A percentile compares a stretch with the other conserved stretches of the same genome.
Conservation (phyloP, 768 basidiomycete genomes). For the Lactarius akahatsu region DNA sequence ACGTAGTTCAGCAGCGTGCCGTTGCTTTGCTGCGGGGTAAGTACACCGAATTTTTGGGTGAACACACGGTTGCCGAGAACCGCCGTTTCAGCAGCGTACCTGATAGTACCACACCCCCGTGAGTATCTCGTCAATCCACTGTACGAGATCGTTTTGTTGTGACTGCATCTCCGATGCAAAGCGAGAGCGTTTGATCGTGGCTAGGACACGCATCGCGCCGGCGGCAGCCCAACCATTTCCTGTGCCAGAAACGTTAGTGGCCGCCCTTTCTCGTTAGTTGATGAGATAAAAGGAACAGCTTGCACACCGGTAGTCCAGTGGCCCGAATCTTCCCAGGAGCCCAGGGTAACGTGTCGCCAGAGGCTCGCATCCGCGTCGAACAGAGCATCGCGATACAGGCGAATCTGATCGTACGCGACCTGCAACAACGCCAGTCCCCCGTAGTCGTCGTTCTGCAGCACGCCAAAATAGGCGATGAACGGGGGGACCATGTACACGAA, state of each 20-base stretch:
- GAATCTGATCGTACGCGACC: constrained; percentile 54
- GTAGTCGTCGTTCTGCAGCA: constrained; percentile 41
- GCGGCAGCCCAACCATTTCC: constrained; percentile 74
- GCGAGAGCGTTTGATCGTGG: constrained; percentile 50
- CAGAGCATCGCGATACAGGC: constrained; percentile 56
- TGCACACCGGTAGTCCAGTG: constrained; percentile 58
- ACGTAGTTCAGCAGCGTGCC: constrained; percentile 56
- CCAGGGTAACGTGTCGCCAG: constrained; percentile 57
- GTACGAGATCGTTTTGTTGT: constrained; percentile 46
- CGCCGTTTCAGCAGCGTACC: constrained; percentile 33
- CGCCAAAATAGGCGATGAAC: constrained; percentile 66
- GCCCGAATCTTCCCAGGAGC: constrained; percentile 45
- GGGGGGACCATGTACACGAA: constrained; percentile 64
- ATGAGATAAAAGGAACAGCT: too few species aligned
- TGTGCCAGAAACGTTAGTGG: constrained; percentile 11
- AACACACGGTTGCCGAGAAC: not conserved
- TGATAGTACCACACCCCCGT: constrained; percentile 45
- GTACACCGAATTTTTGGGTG: not conserved
- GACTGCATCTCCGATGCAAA: constrained; percentile 38
- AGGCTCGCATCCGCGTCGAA: constrained; percentile 45
- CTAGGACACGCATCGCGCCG: constrained; percentile 60
- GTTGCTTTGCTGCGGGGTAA: constrained; percentile 37
- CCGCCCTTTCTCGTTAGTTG: not conserved
- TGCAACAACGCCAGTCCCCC: constrained; percentile 41
- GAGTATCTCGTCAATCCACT: constrained; percentile 58